phyloP scores from a whole-genome alignment of 2,329 filamentous ascomycete genomes.

The Fusarium virguliforme region DNA sequence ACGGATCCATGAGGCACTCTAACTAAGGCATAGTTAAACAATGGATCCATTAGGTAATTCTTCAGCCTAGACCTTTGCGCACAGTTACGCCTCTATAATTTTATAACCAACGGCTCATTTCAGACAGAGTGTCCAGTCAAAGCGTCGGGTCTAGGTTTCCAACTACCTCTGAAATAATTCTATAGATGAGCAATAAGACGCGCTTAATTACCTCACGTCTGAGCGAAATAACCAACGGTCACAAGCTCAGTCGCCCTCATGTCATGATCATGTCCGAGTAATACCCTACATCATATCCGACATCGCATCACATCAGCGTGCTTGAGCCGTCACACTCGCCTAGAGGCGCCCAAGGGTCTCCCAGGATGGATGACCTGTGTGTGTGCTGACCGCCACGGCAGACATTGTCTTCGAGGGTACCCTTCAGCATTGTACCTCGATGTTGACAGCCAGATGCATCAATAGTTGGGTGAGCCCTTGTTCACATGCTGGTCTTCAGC shows the following conservation, averaged over 20 bases:
- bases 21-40: background rate
- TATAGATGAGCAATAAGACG: background rate
- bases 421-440: background rate
- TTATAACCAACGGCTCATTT: background rate
- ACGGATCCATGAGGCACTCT: background rate
- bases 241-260: background rate
- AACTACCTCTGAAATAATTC: constrained; percentile 1
- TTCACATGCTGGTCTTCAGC: constrained; percentile 39
- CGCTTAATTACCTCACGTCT: constrained; percentile 4
- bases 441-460: constrained; percentile 37
- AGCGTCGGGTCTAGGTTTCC: constrained; percentile 2
- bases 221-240: background rate
- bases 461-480: constrained; percentile 35
- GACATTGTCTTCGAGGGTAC: constrained; percentile 34
- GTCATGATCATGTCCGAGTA: background rate
- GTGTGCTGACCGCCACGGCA: constrained; percentile 29
- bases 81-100: constrained; percentile 1
- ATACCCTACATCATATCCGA: background rate
- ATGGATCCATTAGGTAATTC: constrained; percentile 1
- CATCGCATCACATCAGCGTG: constrained; percentile 37
- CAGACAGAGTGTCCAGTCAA: background rate
- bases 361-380: background rate
- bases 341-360: constrained; percentile 14
- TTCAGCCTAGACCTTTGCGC: background rate
- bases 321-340: constrained; percentile 31